A percentile compares a stretch with the other conserved stretches of the same genome.
Evolutionary conservation across 2,329 filamentous ascomycete species (phyloP).

Genomic region (Tympanopsis confertula): DNA sequence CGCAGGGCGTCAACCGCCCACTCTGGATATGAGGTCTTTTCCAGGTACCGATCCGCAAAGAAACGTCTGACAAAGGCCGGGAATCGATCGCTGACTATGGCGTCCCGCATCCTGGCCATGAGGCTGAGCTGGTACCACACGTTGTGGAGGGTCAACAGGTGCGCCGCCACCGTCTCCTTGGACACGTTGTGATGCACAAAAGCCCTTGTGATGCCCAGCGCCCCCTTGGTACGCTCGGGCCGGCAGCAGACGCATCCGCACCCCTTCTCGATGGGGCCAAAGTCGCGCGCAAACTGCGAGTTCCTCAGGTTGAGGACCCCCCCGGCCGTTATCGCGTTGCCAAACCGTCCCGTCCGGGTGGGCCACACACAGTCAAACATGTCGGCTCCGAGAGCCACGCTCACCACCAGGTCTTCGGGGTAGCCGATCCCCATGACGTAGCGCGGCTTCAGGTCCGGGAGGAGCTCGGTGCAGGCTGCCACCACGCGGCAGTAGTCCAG

Average conservation of each 20-base stretch:
- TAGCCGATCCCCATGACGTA: constrained; percentile 99
- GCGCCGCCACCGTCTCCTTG: constrained; percentile 88
- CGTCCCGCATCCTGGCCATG: constrained; percentile 64
- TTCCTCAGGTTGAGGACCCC: constrained; percentile 81
- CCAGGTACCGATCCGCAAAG: constrained; percentile 62
- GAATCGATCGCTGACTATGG: constrained; percentile 72
- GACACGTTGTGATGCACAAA: constrained; percentile 84
- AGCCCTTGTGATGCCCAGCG: constrained; percentile 72
- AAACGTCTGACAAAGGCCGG: constrained; percentile 69
- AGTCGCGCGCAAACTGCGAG: constrained; percentile 65
- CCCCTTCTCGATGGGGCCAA: constrained; percentile 69
- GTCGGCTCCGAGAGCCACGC: constrained; percentile 84
- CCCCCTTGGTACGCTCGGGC: constrained; percentile 44
- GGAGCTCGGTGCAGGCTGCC: constrained; percentile 67
- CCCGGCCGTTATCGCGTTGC: constrained; percentile 74
- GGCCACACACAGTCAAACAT: constrained; percentile 99
- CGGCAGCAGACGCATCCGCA: constrained; percentile 75
- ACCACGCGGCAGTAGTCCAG: constrained; percentile 85
- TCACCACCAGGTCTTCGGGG: constrained; percentile 88
- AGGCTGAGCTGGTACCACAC: constrained; percentile 82
- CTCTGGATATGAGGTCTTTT: constrained; percentile 56
- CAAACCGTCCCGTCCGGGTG: constrained; percentile 87
- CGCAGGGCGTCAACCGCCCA: constrained; percentile 77
- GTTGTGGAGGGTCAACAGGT: constrained; percentile 83
- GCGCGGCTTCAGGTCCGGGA: constrained; percentile 86